A percentile compares a stretch with the other conserved stretches of the same genome.
Conservation (phyloP, 352 stramenopile genomes). For the Globisporangium echinulatum region DNA sequence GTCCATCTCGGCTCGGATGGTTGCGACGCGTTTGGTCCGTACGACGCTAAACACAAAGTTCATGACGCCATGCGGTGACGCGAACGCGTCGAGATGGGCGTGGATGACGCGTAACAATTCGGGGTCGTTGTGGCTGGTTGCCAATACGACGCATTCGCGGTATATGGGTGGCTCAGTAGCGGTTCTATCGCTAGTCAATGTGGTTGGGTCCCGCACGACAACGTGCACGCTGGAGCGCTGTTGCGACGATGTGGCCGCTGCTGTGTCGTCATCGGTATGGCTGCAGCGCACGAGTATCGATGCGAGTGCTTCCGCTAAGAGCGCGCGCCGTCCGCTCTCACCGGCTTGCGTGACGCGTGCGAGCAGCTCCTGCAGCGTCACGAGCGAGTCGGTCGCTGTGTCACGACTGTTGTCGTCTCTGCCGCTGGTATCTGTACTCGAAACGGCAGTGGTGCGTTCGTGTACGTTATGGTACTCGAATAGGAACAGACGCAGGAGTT, state of each 20-base stretch:
- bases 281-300: conserved; percentile 28
- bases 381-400: conserved; percentile 1
- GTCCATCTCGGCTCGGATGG: conserved; percentile 71
- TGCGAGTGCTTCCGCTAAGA: conserved; percentile 19
- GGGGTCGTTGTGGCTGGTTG: conserved; percentile 4
- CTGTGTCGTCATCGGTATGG: not conserved
- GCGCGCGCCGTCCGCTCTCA: conserved; percentile 2
- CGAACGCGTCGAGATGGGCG: conserved; percentile 20
- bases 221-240: conserved; percentile 4
- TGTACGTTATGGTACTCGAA: conserved; percentile 23
- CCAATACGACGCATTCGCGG: conserved; percentile 7
- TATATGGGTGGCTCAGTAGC: conserved; percentile 8
- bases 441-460: not conserved
- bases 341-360: not conserved
- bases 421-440: too few relatives aligned
- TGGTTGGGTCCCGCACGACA: conserved; percentile 4
- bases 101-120: conserved; percentile 9
- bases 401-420: not conserved
- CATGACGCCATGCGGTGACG: conserved; percentile 46
- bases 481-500: conserved; percentile 53
- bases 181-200: not conserved
- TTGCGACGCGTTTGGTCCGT: conserved; percentile 36
- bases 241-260: not conserved
- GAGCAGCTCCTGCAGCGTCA: conserved; percentile 10
- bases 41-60: conserved; percentile 68